Evolutionary conservation across 805 yeast species (phyloP), one percentile per base, ranked within the genome.

Genomic region (Yarrowia sp.): DNA sequence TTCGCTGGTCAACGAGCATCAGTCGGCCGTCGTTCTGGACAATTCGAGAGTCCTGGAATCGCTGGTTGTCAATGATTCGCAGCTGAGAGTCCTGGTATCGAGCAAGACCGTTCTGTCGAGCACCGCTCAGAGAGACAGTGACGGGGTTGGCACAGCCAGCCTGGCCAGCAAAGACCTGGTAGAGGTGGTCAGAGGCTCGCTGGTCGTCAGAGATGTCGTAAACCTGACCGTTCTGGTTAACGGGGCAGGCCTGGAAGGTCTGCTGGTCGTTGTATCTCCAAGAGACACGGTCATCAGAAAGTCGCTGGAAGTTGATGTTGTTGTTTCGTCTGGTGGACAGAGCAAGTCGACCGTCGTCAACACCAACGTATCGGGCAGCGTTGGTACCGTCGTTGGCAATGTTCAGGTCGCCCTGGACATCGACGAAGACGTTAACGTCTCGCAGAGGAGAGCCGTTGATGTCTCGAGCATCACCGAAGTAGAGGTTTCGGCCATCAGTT

Each of bases 31-130:
- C 39, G 40, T 50, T 50, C 40, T 50, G 40, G n/a, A 50, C 55
- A n/a, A 50, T 33, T 17, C 39, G 55, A 3, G 55, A 34, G 55
- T 50, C 39, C 20, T n/a, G 55, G 55, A 50, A 50, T n/a, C 19
- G 55, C 24, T 50, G 24, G 40, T 50, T 50, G 55, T 33, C 15
- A 24, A 14, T 17, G 19, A 50, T 50, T 50, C 55, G 55, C 39
- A 50, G 55, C 55, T 50, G 55, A 4, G 55, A 50, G 55, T 50
- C 55, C 55, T 50, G 55, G 55, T 50, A 50, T 50, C 55, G 55
- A 34, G 55, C 39, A 5, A 33, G n/a, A 34, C 55, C 55, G 40
- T 50, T 50, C 55, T 50, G 55, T 34, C 55, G 55, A 15, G 39
- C 39, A 4, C 55, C 55, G 38, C 34, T 17, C 19, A 50, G 55